phyloP scores from a whole-genome alignment of 148 eudicot species.

The Silene uniflora region DNA sequence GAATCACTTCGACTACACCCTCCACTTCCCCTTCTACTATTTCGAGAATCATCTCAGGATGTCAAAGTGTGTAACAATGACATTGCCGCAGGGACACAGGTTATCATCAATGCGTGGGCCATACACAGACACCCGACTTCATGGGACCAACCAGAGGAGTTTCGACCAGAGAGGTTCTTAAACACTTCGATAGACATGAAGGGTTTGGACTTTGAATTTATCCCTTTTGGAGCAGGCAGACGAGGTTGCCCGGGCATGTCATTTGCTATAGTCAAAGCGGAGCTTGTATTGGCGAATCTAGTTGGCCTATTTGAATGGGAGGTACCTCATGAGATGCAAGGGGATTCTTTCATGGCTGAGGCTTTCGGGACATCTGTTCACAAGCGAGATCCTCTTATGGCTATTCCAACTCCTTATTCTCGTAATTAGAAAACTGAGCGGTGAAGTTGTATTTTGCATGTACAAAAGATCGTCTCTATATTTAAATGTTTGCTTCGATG shows the following conservation, averaged over 20 bases:
- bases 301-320: constrained; percentile 20
- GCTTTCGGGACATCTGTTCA: background rate
- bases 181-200: constrained; percentile 7
- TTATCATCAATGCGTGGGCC: constrained; percentile 30
- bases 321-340: constrained; percentile 12
- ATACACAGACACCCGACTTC: constrained; percentile 22
- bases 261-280: constrained; percentile 15
- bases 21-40: constrained; percentile 22
- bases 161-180: constrained; percentile 38
- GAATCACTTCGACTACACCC: constrained; percentile 30
- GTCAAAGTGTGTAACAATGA: constrained; percentile 18
- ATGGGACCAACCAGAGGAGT: constrained; percentile 28
- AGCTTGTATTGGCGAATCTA: constrained; percentile 29
- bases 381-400: constrained; percentile 5
- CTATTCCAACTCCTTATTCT: background rate
- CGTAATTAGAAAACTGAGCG: background rate
- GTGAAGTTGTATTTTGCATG: no score
- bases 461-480: no score
- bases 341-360: background rate
- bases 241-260: constrained; percentile 27
- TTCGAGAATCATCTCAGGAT: constrained; percentile 25
- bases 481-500: no score
- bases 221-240: constrained; percentile 40
- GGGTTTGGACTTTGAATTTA: constrained; percentile 22
- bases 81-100: constrained; percentile 22